Base-by-base conservation (phyloP, 1,139 yeast genomes). In the Lodderomyces oxycetoniae region DNA sequence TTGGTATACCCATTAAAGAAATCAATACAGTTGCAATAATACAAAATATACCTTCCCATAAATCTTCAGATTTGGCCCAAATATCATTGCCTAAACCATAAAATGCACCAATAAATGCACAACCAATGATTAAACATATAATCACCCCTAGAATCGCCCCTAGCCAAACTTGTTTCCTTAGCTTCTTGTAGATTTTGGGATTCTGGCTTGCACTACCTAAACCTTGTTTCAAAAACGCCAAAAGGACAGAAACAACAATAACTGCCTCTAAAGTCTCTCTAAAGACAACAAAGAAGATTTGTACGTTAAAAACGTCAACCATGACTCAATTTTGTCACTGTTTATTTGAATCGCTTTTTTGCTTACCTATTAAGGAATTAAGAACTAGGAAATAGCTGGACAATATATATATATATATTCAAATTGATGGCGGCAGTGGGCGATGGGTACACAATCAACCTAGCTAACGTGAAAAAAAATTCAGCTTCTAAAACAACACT, bases 251-350 rank as follows among this genome's bases (percentile, higher is more conserved):
- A 38, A 89, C 83, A 43, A 89, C 88, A 41, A 89, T 77, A 32
- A 88, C 74, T 33, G 96, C 95, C 65, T 89, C 97, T 43, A 89
- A 68, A 2, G 95, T 70, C 63, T 89, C 97, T 63, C 97, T 77
- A 50, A 89, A 75, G 40, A 87, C 87, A 49, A 89, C 82, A 64
- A 89, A 88, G 64, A 88, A 89, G 44, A 74, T 63, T 48, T 71
- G 74, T 24, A 71, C 77, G 57, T 71, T 74, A 50, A 74, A 74
- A 32, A 74, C 75, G 54, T 59, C 44, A 32, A 55, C 67, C 68
- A 63, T 60, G 16, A n/a, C n/a, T n/a, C n/a, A n/a, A n/a, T n/a
- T n/a, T n/a, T n/a, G n/a, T n/a, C n/a, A n/a, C n/a, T n/a, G n/a
- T n/a, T n/a, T n/a, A n/a, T n/a, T n/a, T n/a, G n/a, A n/a, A n/a